These are phyloP conservation scores for Crucibulum laeve DNA, from an alignment of 768 basidiomycete genomes.

Conservation along the genomic window DNA sequence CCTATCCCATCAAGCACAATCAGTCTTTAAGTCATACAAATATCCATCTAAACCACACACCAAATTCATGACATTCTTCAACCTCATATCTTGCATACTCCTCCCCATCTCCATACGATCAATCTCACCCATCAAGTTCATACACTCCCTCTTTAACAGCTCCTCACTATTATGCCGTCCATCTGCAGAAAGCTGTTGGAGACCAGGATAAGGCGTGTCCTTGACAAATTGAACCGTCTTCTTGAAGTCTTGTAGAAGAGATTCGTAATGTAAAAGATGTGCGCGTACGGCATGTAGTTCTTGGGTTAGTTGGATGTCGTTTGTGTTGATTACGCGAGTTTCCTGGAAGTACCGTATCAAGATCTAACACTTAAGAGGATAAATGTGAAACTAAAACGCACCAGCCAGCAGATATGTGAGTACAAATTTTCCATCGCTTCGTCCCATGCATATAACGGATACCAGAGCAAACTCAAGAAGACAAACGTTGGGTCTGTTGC, in stretches of 20 bases:
- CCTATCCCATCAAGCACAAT: not conserved
- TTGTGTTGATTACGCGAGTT: constrained; percentile 32
- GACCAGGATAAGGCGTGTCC: constrained; percentile 43
- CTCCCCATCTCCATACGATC: constrained; percentile 32
- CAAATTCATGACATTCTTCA: constrained; percentile 40
- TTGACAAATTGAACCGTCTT: constrained; percentile 47
- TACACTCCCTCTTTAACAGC: constrained; percentile 31
- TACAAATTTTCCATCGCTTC: constrained; percentile 52
- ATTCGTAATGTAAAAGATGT: constrained; percentile 51
- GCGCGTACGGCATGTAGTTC: constrained; percentile 55
- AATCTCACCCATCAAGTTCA: constrained; percentile 37
- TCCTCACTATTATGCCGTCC: not conserved
- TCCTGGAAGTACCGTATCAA: constrained; percentile 31
- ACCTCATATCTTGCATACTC: constrained; percentile 27
- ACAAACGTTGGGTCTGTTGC: constrained; percentile 51
- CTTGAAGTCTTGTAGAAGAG: constrained; percentile 48
- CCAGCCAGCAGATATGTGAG: constrained; percentile 43
- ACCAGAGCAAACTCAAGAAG: constrained; percentile 51
- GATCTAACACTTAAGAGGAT: not conserved
- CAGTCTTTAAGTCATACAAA: constrained; percentile 22
- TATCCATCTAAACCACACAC: constrained; percentile 15
- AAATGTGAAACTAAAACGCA: constrained; percentile 13
- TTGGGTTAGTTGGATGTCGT: constrained; percentile 40
- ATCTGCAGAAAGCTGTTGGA: constrained; percentile 12
- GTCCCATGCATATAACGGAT: constrained; percentile 58